Base-by-base conservation (phyloP, 306 rosid species). In the Vachellia pachyceras region DNA sequence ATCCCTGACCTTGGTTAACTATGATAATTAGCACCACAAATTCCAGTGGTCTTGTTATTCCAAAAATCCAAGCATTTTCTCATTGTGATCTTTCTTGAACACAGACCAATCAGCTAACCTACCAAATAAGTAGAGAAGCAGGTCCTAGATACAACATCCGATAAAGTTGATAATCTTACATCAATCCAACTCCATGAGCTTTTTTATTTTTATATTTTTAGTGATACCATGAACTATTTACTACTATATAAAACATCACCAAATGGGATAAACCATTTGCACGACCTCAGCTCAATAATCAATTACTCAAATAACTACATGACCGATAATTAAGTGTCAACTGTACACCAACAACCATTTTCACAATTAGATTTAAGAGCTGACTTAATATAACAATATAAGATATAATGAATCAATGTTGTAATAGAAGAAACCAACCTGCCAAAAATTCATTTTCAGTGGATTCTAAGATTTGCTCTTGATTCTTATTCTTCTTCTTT, bases 401-500 rank as follows among this genome's bases (percentile, higher is more conserved):
- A n/a, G n/a, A n/a, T n/a, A n/a, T n/a, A n/a, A n/a, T n/a, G n/a
- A n/a, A n/a, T n/a, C n/a, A n/a, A n/a, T n/a, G n/a, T 42, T 23
- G 33, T 22, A 18, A 78, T 41, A 72, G 40, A 74, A 46, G 76
- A 55, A 79, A 81, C 81, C 45, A 79, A 95, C 95, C 91, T 86
- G 87, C 85, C 76, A 84, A 52, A 60, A 83, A 75, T n/a, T 94
- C 92, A 81, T 86, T 79, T 69, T 89, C 90, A 13, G 89, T 33
- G 23, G 77, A 85, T 58, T 81, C 81, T 78, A 88, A 79, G 15
- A 75, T 6, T 22, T 90, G 92, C n/a, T 91, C 90, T 11, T 88
- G 91, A 49, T 63, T 86, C 84, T 88, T 90, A 67, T 86, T 93
- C 70, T 20, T 79, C 84, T 93, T 95, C 92, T 89, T 95, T 83